Base-by-base conservation (phyloP, 768 basidiomycete species). In the Suillus bovinus region DNA sequence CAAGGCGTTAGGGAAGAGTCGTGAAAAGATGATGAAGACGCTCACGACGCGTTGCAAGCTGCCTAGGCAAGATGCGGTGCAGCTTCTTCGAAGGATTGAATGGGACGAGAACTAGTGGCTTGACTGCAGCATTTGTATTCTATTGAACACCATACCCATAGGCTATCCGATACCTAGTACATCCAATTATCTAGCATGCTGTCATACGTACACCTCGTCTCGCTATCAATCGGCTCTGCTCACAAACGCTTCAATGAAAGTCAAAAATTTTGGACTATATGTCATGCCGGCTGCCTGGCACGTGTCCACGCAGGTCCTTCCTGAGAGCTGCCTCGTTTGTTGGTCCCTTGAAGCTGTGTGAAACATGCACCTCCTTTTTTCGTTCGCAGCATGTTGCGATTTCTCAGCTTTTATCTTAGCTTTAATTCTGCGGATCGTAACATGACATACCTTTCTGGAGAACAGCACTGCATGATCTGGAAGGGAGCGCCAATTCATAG, bases 41-140 rank as follows among this genome's bases (percentile, higher is more conserved):
- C 49, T 60, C 34, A 70, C 63, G 55, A 76, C 72, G 60, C 73
- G 74, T 41, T 76, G 74, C 64, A 63, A 54, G 31, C 41, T 74
- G 60, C 64, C 67, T 27, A 49, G 56, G 16, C 64, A 61, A 47
- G 29, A 64, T 52, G 73, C 71, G 44, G 58, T 56, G n/a, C 62
- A 71, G 10, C 66, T 74, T 29, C 67, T 73, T 44, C 38, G 2
- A 14, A 66, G 66, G 59, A 55, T 74, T 31, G 64, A 63, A 10
- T 20, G 29, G 2, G 10, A 50, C 14, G 49, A 50, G 16, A 10
- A 29, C 9, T 31, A 31, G 14, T 20, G 10, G 10, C 9, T 49
- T 17, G 27, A 49, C 24, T 29, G 11, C 9, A 4, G 22, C 13
- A 16, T n/a, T 27, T 47, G 46, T 47, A 50, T 31, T 50, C 20